Evolutionary conservation across 768 basidiomycete species (phyloP).

Genomic region (Mycena alexandri): DNA sequence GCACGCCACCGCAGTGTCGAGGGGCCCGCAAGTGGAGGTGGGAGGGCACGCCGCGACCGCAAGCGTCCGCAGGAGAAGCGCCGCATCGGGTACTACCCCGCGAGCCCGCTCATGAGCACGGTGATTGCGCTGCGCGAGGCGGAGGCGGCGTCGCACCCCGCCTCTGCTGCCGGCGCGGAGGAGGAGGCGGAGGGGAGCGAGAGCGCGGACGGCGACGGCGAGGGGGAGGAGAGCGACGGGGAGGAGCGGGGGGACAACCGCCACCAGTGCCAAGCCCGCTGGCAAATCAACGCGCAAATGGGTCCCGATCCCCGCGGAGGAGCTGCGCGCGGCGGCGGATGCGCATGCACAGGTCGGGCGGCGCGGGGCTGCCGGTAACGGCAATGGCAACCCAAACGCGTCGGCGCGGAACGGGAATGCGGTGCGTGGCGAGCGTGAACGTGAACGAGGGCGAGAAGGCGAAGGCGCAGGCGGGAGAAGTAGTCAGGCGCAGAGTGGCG

Average conservation of each 20-base stretch:
- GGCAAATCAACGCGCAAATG: conserved; percentile 51
- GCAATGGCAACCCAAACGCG: background rate
- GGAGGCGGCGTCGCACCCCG: too few relatives aligned
- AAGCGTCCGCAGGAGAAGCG: background rate
- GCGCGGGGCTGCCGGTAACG: background rate
- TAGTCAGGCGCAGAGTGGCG: background rate
- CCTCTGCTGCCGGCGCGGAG: too few relatives aligned
- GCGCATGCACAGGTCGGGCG: too few relatives aligned
- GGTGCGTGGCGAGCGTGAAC: too few relatives aligned
- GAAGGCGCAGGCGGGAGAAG: conserved; percentile 20
- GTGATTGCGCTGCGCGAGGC: background rate
- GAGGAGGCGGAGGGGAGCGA: too few relatives aligned
- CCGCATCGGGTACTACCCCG: background rate
- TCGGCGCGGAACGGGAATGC: conserved; percentile 4
- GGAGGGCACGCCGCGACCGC: too few relatives aligned
- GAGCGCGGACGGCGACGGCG: background rate
- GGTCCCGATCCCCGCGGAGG: conserved; percentile 62
- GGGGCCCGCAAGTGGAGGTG: too few relatives aligned
- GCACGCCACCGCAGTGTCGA: too few relatives aligned
- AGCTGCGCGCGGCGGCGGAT: conserved; percentile 61
- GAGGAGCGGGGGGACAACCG: too few relatives aligned
- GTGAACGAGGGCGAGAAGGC: background rate
- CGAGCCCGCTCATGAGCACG: background rate
- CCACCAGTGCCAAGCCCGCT: too few relatives aligned
- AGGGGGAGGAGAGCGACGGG: background rate